Evolutionary conservation across 2,329 filamentous ascomycete genomes (phyloP).

Genomic region (Diaporthe longicolla): DNA sequence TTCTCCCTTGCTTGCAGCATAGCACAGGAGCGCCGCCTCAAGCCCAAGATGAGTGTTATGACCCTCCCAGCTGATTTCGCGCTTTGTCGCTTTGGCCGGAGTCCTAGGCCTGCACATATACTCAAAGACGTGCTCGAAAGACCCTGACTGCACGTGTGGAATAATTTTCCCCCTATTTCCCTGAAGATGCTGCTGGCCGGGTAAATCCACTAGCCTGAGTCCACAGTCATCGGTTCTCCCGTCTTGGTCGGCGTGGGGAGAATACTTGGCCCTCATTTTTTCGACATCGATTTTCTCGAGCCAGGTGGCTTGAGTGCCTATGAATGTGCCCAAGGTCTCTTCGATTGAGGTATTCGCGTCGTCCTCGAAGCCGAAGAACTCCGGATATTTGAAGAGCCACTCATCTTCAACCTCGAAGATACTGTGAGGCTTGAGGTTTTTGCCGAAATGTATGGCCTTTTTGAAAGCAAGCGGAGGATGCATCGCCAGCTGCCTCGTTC

Average conservation of each 20-base stretch:
- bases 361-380: conserved; percentile 25
- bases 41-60: background rate
- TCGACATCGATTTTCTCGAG: background rate
- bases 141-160: rapidly evolving
- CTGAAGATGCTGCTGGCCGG: background rate
- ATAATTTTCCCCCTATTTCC: rapidly evolving
- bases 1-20: background rate
- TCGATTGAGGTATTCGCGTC: background rate
- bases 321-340: background rate
- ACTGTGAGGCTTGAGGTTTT: conserved; percentile 33
- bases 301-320: background rate
- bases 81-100: conserved; percentile 4
- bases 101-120: background rate
- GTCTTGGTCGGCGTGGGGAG: background rate
- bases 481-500: too few relatives aligned
- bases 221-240: background rate
- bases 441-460: conserved; percentile 36
- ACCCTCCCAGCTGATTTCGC: background rate
- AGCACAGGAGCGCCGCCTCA: conserved; percentile 21
- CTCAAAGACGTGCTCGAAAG: background rate
- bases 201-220: rapidly evolving
- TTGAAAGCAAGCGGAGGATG: conserved; percentile 21
- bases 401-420: conserved; percentile 43
- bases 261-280: background rate
- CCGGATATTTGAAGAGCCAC: conserved; percentile 44